Evolutionary conservation across 1,139 yeast genomes (phyloP).

Genomic region (Spencermartinsiella ligniputridi): DNA sequence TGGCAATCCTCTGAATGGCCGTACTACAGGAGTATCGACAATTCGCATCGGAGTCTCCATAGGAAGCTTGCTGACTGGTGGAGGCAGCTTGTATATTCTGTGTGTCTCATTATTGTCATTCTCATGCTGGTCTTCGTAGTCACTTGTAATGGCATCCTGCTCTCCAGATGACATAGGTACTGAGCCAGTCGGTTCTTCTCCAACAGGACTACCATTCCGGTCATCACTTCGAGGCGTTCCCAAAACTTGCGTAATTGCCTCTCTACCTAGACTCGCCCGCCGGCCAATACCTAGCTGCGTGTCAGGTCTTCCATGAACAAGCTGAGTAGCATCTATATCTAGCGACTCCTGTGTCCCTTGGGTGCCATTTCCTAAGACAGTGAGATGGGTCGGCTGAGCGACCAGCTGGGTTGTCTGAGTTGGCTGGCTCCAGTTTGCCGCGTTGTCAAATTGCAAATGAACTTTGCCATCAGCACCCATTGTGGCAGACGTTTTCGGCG

Average conservation of each 20-base stretch:
- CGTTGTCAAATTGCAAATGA: not conserved
- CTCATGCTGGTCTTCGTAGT: conserved; percentile 12
- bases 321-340: conserved; percentile 3
- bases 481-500: not conserved
- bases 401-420: not conserved
- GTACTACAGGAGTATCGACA: not conserved
- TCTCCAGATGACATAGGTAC: conserved; percentile 7
- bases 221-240: conserved; percentile 14
- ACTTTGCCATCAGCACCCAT: not conserved
- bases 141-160: conserved; percentile 16
- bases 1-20: not conserved
- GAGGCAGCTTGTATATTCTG: conserved; percentile 5
- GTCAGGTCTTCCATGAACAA: not conserved
- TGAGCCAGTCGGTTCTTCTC: conserved; percentile 3
- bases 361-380: not conserved
- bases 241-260: conserved; percentile 14
- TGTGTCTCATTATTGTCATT: conserved; percentile 4
- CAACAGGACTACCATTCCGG: not conserved
- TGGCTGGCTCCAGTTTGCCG: not conserved
- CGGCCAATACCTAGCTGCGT: not conserved
- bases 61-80: conserved; percentile 1
- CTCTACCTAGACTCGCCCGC: not conserved
- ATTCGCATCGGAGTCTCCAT: conserved; percentile 2
- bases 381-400: not conserved
- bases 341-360: not conserved